Conservation (phyloP, 441 rosid genomes). For the Breynia disticha region DNA sequence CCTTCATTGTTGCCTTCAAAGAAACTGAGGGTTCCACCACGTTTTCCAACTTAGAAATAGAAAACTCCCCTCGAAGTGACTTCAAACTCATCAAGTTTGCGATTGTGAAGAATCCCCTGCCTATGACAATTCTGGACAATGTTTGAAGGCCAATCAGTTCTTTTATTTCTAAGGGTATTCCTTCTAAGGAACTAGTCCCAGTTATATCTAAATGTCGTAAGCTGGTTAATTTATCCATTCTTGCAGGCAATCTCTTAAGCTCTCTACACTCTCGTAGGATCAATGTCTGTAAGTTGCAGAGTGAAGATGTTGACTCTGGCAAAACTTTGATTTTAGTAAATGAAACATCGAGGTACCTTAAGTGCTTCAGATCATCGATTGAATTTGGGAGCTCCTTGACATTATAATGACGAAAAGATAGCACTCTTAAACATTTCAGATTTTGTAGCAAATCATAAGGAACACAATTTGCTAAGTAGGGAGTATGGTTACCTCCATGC, state of each 20-base stretch:
- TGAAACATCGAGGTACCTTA: constrained; percentile 2
- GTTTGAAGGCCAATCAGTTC: constrained; percentile 11
- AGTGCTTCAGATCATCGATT: not conserved
- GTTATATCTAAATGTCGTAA: constrained; percentile 12
- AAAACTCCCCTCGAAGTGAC: constrained; percentile 17
- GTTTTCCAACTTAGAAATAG: constrained; percentile 10
- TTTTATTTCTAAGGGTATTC: constrained; percentile 7
- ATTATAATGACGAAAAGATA: not conserved
- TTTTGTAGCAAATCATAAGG: not conserved
- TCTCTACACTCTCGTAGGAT: not conserved
- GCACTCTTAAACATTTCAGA: not conserved
- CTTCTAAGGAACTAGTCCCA: not conserved
- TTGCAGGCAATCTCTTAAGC: constrained; percentile 9
- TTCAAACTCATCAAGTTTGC: constrained; percentile 8
- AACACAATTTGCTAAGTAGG: not conserved
- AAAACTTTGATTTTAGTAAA: not conserved
- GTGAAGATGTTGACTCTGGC: not conserved
- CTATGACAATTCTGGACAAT: constrained; percentile 8
- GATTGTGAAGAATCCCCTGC: constrained; percentile 3
- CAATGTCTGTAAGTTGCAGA: not conserved
- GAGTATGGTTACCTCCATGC: no score
- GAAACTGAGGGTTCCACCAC: constrained; percentile 12
- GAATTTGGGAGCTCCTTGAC: not conserved
- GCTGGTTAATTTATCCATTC: constrained; percentile 1
- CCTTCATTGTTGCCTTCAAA: not conserved